Evolutionary conservation across 805 yeast species (phyloP), one percentile per base, ranked within the genome.

Genomic region (Schwanniomyces vanrijiae): DNA sequence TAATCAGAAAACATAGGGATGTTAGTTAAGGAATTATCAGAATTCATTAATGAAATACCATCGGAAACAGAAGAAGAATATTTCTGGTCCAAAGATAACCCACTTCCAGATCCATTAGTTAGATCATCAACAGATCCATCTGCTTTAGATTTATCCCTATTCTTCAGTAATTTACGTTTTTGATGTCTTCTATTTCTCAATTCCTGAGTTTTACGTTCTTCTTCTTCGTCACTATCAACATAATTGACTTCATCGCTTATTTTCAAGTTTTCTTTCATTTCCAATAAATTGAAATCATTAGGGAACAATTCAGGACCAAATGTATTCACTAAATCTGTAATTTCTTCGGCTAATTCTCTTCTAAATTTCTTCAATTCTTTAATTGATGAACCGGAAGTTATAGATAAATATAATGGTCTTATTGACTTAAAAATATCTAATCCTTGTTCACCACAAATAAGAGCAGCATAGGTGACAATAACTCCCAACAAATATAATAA

Each of bases 381-480:
- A 42, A 86, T 70, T 1, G 83, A 78, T 16, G 77, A 68, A 35
- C 86, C 85, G 20, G 82, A 75, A 9, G 78, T 78, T 16, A 87
- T 63, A 2, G 88, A 81, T 22, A 86, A 64, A 66, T 86, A 86
- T 37, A 92, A 69, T 1, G 98, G 97, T 54, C 90, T 78, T 46
- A 92, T 69, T 3, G 95, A 84, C 61, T 90, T 90, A 63, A 86
- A 78, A 41, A 88, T 76, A 62, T 92, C 98, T 83, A 89, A 78
- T 29, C 99, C 99, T 49, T 84, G 86, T 61, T 94, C 99, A 45
- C 99, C 98, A 48, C 90, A 82, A 22, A 89, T 76, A 55, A 94
- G 76, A 0, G 99, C 96, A n/a, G 96, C 83, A 59, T 88, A 92
- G 0, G 97, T 88, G 13, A 92, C 82, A 24, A 77, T 62, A 1